Evolutionary conservation across 2,329 filamentous ascomycete species (phyloP), one percentile per base, ranked within the genome.

Genomic region (Paecilomyces formosus): DNA sequence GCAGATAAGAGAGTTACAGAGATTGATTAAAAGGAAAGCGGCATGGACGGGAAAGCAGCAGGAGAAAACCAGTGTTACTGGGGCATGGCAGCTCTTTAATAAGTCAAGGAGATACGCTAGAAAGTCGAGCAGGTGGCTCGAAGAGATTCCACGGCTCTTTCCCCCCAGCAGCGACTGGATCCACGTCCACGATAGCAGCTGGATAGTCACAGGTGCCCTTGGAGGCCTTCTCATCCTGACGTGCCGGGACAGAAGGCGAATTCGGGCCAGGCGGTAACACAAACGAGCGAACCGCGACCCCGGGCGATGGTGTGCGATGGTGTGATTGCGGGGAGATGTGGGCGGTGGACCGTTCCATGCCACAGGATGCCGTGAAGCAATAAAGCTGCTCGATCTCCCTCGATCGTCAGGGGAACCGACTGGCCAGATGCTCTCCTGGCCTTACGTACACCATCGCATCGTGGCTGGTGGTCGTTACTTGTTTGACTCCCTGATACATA

Each of bases 231-330:
- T 52, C 50, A 52, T 52, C 50, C 50, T 52, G 50, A 52, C 50
- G 50, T 65, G 24, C 49, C 35, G 55, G 24, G 12, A 39, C 39
- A 22, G 30, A n/a, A 22, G 26, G 51, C 30, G 56, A 58, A 55
- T 45, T n/a, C 15, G 39, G 39, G n/a, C 3, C n/a, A 45, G 39
- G 39, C 39, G 39, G 39, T 45, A 45, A 18, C n/a, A 9, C 57
- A 33, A 33, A 58, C 49, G 30, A 24, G 31, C 49, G 45, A 31
- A 45, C 22, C 54, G 54, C 45, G 33, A 59, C 53, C 56, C 26
- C 55, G 51, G 57, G 55, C 55, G 51, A 59, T 59, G 57, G 55
- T 55, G 57, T 57, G 55, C 58, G 58, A 59, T 59, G 58, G 35
- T 50, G 58, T 59, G 58, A 59, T 59, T 59, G 58, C 57, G 53